These are phyloP conservation scores for Leccinellum rugosiceps DNA, from an alignment of 768 basidiomycete species.

Conservation along the genomic window DNA sequence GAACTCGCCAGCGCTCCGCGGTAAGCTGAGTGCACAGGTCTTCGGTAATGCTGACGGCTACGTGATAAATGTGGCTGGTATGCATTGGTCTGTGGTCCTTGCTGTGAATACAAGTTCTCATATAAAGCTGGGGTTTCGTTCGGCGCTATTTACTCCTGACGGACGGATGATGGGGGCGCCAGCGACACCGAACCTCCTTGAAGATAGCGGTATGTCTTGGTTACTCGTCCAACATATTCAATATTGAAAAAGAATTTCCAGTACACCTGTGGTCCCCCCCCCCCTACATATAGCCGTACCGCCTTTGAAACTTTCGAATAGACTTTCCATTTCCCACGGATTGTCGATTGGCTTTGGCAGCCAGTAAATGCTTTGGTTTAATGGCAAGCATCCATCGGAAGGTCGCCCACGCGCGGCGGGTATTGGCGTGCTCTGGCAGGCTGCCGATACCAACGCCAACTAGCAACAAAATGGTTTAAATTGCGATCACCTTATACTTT, in stretches of 20 bases:
- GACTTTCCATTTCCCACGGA: slow-evolving; percentile 10
- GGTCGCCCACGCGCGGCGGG: not conserved
- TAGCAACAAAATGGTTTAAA: not conserved
- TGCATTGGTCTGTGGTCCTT: slow-evolving; percentile 16
- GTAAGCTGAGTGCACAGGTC: not conserved
- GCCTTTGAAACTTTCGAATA: not conserved
- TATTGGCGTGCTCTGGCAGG: slow-evolving; percentile 2
- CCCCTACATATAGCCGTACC: not conserved
- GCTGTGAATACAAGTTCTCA: slow-evolving; percentile 8
- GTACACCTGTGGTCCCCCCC: not conserved
- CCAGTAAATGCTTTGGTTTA: slow-evolving; percentile 3
- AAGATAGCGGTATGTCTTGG: not conserved
- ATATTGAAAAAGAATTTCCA: not conserved
- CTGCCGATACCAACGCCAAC: slow-evolving; percentile 6
- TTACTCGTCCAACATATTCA: not conserved
- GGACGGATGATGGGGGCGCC: not conserved
- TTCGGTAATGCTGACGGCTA: not conserved
- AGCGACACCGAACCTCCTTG: not conserved
- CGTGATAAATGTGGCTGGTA: not conserved
- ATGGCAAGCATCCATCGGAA: not conserved
- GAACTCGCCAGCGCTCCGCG: not conserved
- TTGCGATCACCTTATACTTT: too few species aligned
- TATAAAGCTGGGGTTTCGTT: not conserved
- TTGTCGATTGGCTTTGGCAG: not conserved
- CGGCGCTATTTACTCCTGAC: not conserved